These are phyloP conservation scores for Gossypium davidsonii DNA, from an alignment of 441 rosid species.

Conservation along the genomic window DNA sequence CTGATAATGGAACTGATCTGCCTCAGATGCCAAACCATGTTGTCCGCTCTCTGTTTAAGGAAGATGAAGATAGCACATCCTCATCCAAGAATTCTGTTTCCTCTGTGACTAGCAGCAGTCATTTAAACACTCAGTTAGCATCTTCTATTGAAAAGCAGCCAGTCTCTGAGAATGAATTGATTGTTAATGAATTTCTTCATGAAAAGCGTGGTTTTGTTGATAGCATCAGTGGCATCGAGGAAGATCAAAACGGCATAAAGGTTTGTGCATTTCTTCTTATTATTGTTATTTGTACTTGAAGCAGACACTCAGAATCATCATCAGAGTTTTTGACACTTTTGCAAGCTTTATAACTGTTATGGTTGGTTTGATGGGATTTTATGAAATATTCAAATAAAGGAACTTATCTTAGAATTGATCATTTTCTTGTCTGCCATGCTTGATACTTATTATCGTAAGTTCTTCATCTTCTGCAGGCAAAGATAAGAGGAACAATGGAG, in stretches of 20 bases:
- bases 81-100: conserved; percentile 27
- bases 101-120: conserved; percentile 23
- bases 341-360: not conserved
- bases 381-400: not conserved
- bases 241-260: conserved; percentile 43
- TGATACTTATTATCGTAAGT: not conserved
- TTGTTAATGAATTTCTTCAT: conserved; percentile 70
- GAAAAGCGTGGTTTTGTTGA: conserved; percentile 39
- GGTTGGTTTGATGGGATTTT: conserved; percentile 2
- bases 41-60: conserved; percentile 58
- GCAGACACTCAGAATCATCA: not conserved
- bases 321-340: not conserved
- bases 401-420: not conserved
- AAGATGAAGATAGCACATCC: conserved; percentile 31
- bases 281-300: not conserved
- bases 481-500: conserved; percentile 72
- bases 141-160: conserved; percentile 20
- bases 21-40: conserved; percentile 43
- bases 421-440: conserved; percentile 4
- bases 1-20: conserved; percentile 23
- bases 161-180: conserved; percentile 60
- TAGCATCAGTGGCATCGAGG: conserved; percentile 27
- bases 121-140: conserved; percentile 23
- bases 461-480: conserved; percentile 36
- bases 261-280: conserved; percentile 36